phyloP scores from a whole-genome alignment of 805 yeast species.

The Saccharomycopsis vini region DNA sequence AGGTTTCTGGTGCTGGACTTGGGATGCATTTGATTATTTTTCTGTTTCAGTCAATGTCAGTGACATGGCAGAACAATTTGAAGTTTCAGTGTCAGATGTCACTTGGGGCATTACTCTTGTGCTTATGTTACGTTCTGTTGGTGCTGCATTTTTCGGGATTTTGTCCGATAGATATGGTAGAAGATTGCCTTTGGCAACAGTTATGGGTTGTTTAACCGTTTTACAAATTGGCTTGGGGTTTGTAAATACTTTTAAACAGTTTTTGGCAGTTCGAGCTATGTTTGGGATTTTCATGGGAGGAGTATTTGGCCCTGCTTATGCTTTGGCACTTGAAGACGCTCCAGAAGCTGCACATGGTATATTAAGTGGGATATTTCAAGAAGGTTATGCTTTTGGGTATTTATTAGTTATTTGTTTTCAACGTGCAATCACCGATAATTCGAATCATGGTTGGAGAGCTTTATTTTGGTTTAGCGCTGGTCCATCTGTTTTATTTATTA shows the following conservation, averaged over 20 bases:
- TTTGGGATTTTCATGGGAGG: slow-evolving; percentile 57
- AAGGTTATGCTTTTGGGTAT: slow-evolving; percentile 59
- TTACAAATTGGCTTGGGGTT: slow-evolving; percentile 60
- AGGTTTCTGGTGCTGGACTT: slow-evolving; percentile 60
- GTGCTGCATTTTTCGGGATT: slow-evolving; percentile 53
- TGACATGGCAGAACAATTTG: slow-evolving; percentile 41
- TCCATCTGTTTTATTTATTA: slow-evolving; percentile 48
- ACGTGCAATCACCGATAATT: slow-evolving; percentile 50
- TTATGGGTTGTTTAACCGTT: slow-evolving; percentile 37
- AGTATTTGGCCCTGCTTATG: slow-evolving; percentile 54
- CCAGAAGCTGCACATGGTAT: slow-evolving; percentile 53
- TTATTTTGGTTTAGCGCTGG: slow-evolving; percentile 71
- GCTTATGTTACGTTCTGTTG: slow-evolving; percentile 59
- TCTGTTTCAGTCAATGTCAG: slow-evolving; percentile 48
- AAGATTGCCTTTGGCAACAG: slow-evolving; percentile 46
- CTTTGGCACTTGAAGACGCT: slow-evolving; percentile 58
- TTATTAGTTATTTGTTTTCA: slow-evolving; percentile 56
- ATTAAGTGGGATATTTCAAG: slow-evolving; percentile 49
- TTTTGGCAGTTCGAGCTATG: slow-evolving; percentile 52
- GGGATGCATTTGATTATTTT: slow-evolving; percentile 69
- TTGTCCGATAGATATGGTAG: slow-evolving; percentile 54
- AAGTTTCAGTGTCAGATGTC: slow-evolving; percentile 36
- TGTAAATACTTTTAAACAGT: slow-evolving; percentile 45
- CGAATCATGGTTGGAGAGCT: slow-evolving; percentile 56
- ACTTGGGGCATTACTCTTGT: slow-evolving; percentile 70